Evolutionary conservation across 179 eudicot species (phyloP).

Genomic region (Sideroxylon spinosum): DNA sequence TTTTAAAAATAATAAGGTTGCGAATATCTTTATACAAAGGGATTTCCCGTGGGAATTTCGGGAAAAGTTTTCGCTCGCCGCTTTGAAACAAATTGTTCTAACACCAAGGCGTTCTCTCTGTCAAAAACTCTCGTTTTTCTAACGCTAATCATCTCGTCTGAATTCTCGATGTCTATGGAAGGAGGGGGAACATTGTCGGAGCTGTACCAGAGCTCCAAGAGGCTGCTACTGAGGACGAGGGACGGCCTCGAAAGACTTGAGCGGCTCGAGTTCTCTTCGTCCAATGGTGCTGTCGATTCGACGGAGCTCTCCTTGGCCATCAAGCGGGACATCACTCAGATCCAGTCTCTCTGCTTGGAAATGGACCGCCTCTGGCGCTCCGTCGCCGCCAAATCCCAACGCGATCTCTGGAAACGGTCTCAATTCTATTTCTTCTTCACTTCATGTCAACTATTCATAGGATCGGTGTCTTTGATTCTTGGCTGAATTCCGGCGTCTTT

Average conservation of each 20-base stretch:
- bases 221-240: constrained; percentile 48
- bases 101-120: no score
- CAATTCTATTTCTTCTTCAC: background rate
- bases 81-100: background rate
- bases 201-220: constrained; percentile 60
- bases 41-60: no score
- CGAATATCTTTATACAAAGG: no score
- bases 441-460: background rate
- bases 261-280: constrained; percentile 58
- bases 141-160: no score
- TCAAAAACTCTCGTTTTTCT: no score
- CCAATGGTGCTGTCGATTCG: constrained; percentile 44
- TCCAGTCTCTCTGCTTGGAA: constrained; percentile 62
- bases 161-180: constrained; percentile 21
- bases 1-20: no score
- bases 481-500: background rate
- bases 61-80: no score
- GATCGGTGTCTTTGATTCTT: background rate
- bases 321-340: constrained; percentile 48
- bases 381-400: constrained; percentile 65
- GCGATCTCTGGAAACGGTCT: constrained; percentile 89
- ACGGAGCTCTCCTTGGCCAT: constrained; percentile 62
- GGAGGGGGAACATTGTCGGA: constrained; percentile 65
- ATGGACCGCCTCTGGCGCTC: constrained; percentile 87
- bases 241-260: constrained; percentile 74